Percentiles rank a stretch among this genome's conserved stretches.
Evolutionary conservation across 495 filamentous ascomycete species (phyloP).

Genomic region (Hypoxylon perforatum): DNA sequence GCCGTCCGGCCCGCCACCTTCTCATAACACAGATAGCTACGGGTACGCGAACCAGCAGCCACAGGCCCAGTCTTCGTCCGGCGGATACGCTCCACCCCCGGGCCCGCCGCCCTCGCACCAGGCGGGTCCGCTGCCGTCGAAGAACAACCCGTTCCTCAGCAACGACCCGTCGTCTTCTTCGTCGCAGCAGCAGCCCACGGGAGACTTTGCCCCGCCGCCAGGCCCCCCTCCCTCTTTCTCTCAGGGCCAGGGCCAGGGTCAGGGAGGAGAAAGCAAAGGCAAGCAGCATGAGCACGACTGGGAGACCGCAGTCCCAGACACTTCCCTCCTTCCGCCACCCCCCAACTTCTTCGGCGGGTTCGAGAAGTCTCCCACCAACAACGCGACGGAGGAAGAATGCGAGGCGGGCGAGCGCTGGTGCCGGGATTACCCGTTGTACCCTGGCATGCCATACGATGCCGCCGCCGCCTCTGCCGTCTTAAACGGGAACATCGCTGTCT

Average conservation of each 20-base stretch:
- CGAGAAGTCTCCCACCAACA: conserved; percentile 74
- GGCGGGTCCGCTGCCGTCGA: conserved; percentile 38
- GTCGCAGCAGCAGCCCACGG: conserved; percentile 10
- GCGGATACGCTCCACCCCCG: conserved; percentile 43
- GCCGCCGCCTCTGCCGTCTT: conserved; percentile 38
- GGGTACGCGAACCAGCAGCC: conserved; percentile 30
- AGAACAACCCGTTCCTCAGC: conserved; percentile 34
- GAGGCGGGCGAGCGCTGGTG: conserved; percentile 81
- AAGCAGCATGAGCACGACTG: conserved; percentile 77
- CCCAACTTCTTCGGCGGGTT: conserved; percentile 72
- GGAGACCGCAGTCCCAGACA: conserved; percentile 82
- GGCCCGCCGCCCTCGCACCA: conserved; percentile 52
- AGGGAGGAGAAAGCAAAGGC: too few relatives aligned
- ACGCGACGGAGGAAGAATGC: conserved; percentile 76
- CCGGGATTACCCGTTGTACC: conserved; percentile 67
- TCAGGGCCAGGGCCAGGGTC: conserved; percentile 15
- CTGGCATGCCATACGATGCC: conserved; percentile 63
- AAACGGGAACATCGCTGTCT: conserved; percentile 49
- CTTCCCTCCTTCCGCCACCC: conserved; percentile 81
- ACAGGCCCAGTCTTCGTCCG: conserved; percentile 5
- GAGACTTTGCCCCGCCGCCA: conserved; percentile 52
- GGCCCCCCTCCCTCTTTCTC: conserved; percentile 61
- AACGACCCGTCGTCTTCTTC: neutral
- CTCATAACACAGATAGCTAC: conserved; percentile 34
- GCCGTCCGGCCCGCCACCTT: conserved; percentile 52